phyloP scores from a whole-genome alignment of 2,329 filamentous ascomycete genomes.

The Penicillium digitatum region DNA sequence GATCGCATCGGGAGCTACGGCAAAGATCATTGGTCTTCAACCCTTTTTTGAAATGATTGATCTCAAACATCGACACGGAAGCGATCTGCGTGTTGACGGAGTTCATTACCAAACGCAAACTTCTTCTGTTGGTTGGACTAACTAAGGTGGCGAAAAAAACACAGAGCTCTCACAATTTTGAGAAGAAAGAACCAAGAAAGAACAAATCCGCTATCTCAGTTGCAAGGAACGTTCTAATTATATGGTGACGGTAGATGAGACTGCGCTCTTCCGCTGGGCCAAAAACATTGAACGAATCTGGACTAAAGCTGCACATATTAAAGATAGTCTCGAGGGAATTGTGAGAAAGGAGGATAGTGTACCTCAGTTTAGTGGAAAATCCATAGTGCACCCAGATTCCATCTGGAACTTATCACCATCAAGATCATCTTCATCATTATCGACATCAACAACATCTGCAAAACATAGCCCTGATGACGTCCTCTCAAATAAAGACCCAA shows the following conservation, averaged over 20 bases:
- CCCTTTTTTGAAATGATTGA: conserved; percentile 87
- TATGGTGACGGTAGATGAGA: conserved; percentile 67
- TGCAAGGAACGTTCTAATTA: conserved; percentile 79
- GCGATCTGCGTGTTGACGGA: conserved; percentile 79
- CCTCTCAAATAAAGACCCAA: conserved; percentile 28
- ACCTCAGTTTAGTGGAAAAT: conserved; percentile 49
- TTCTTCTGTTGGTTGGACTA: conserved; percentile 95
- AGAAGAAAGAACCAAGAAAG: conserved; percentile 68
- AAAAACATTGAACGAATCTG: conserved; percentile 76
- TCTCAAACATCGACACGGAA: conserved; percentile 80
- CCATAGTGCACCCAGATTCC: conserved; percentile 15
- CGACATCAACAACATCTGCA: conserved; percentile 25
- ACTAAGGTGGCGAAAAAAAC: conserved; percentile 63
- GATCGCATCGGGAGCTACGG: conserved; percentile 58
- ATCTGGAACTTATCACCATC: not conserved
- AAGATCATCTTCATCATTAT: conserved; percentile 5
- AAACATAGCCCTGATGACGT: not conserved
- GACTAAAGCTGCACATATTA: conserved; percentile 65
- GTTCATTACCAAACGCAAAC: conserved; percentile 70
- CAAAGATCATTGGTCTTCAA: conserved; percentile 77
- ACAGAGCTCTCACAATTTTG: conserved; percentile 69
- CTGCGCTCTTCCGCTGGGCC: conserved; percentile 78
- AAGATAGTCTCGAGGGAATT: conserved; percentile 74
- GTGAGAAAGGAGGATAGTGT: conserved; percentile 60
- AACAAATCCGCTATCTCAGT: conserved; percentile 78